Base-by-base conservation (phyloP, 805 yeast species). In the Saturnispora quitensis region DNA sequence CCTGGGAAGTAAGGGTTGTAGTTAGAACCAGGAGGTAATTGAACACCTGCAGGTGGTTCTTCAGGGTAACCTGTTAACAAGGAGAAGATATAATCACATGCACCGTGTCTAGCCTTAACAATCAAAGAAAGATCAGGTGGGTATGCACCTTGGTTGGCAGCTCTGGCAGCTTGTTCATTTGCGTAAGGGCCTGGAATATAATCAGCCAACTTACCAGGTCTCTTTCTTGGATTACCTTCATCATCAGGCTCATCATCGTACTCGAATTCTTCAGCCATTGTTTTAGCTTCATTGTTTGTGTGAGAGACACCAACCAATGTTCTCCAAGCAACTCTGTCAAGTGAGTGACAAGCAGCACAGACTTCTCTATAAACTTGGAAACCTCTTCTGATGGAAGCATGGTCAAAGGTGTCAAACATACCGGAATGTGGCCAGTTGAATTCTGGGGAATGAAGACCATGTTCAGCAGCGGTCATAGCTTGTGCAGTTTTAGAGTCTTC, bases 1-100 rank as follows among this genome's bases (percentile, higher is more conserved):
- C 98, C 98, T 70, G 99, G 98, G 96, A 93, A 93, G 80, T 93
- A 93, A 67, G 99, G 99, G 81, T 93, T 93, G 76, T 93, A 93
- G 84, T 93, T 93, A 56, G 95, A 72, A 58, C 99, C 99, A 56
- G 88, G 86, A 54, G 98, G 95, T 63, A 93, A 77, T 49, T 71
- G 78, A 55, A 88, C 97, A 77, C 99, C 99, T 33, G 97, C 98
- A 61, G 99, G 99, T 56, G 96, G 86, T 57, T 93, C 98, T 46
- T 93, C 99, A 65, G 98, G 98, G 78, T 93, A 93, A 68, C 99
- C 99, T 56, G 98, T 93, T 72, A 93, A 84, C 67, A 93, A 75
- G 31, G 97, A 73, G 72, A 93, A 93, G 70, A 93, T 86, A 74
- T 93, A 93, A 72, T 93, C 98, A 68, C 86, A 79, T 61, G 89